A percentile compares a stretch with the other conserved stretches of the same genome.
These are phyloP conservation scores for Candida rishiriensis DNA, from an alignment of 805 yeast species.

Conservation along the genomic window DNA sequence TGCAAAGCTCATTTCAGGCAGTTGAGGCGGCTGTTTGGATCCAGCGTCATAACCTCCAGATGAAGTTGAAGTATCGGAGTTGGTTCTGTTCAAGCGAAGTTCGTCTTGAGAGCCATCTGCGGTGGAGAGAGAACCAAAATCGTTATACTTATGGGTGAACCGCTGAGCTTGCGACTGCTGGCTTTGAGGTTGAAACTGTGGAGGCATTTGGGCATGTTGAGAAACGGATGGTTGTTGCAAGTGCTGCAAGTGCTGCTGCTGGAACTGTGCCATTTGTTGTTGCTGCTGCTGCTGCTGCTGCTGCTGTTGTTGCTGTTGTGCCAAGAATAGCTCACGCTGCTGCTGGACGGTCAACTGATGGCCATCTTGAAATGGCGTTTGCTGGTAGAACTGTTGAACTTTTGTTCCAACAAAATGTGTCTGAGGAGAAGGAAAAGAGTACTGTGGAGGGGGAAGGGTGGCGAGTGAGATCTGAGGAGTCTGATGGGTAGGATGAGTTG, in stretches of 20 bases:
- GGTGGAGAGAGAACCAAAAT: slow-evolving; percentile 23
- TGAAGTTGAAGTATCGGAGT: slow-evolving; percentile 27
- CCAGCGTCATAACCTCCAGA: slow-evolving; percentile 16
- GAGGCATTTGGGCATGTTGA: background rate
- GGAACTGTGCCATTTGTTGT: slow-evolving; percentile 31
- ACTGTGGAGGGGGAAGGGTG: slow-evolving; percentile 5
- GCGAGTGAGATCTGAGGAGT: background rate
- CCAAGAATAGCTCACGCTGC: slow-evolving; percentile 6
- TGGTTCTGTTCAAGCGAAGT: slow-evolving; percentile 18
- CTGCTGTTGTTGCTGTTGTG: slow-evolving; percentile 36
- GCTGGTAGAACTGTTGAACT: slow-evolving; percentile 7
- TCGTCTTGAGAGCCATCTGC: slow-evolving; percentile 28
- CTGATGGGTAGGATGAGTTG: background rate
- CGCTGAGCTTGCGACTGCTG: slow-evolving; percentile 13
- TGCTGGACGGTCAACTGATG: slow-evolving; percentile 5
- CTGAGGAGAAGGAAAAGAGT: slow-evolving; percentile 15
- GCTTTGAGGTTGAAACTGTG: background rate
- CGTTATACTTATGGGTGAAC: slow-evolving; percentile 18
- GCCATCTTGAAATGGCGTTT: slow-evolving; percentile 2
- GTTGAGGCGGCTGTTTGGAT: slow-evolving; percentile 12
- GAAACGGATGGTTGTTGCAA: slow-evolving; percentile 1
- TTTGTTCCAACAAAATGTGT: slow-evolving; percentile 5
- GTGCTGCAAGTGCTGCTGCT: slow-evolving; percentile 3
- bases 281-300: slow-evolving; percentile 67
- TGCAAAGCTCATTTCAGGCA: slow-evolving; percentile 10